Evolutionary conservation across 139 green algal genomes (phyloP).

Genomic region (Monoraphidium neglectum): DNA sequence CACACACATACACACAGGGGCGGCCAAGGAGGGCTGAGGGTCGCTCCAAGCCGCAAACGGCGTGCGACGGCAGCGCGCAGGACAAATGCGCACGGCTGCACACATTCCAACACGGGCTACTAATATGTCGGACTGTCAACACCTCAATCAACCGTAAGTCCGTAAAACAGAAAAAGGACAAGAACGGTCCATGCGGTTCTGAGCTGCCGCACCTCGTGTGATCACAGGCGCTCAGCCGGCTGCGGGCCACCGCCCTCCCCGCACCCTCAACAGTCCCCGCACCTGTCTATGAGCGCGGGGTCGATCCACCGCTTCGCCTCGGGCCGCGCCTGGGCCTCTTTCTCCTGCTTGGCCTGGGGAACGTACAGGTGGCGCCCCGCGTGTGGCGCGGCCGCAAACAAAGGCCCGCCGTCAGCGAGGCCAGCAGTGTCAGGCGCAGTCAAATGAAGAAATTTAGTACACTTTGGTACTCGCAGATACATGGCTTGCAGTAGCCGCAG

Average conservation of each 20-base stretch:
- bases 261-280: neutral
- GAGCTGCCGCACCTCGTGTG: neutral
- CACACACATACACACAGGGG: neutral
- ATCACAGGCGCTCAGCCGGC: neutral
- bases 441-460: no score
- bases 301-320: conserved; percentile 36
- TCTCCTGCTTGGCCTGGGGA: conserved; percentile 25
- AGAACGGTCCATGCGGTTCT: neutral
- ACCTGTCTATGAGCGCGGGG: conserved; percentile 25
- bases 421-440: no score
- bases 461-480: no score
- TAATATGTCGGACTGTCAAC: neutral
- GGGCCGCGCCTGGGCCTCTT: conserved; percentile 16
- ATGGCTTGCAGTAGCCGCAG: no score
- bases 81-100: neutral
- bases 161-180: neutral
- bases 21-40: neutral
- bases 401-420: no score
- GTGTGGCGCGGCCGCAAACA: no score
- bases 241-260: neutral
- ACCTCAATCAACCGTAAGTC: neutral
- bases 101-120: neutral
- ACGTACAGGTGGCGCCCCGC: no score
- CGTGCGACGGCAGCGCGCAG: neutral
- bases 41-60: neutral